These are phyloP conservation scores for Populus tomentosa DNA, from an alignment of 441 rosid species.

Conservation along the genomic window DNA sequence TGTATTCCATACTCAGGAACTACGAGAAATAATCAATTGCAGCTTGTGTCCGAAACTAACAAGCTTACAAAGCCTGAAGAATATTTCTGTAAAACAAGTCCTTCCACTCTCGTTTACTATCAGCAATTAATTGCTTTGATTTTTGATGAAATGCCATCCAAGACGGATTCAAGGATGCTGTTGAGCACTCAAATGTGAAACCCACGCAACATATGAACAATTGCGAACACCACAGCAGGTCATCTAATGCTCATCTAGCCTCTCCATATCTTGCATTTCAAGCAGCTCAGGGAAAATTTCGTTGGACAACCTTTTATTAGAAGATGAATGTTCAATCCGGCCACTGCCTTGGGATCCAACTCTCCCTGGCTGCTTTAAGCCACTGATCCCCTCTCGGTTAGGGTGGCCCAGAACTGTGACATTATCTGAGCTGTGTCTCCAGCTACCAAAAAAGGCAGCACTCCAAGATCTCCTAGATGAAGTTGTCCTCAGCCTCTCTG, in stretches of 20 bases:
- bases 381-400: constrained; percentile 17
- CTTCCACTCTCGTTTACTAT: background rate
- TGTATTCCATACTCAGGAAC: constrained; percentile 2
- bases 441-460: constrained; percentile 75
- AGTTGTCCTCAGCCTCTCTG: constrained; percentile 62
- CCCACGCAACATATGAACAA: background rate
- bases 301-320: constrained; percentile 55
- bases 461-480: constrained; percentile 91
- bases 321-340: constrained; percentile 52
- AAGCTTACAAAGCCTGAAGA: constrained; percentile 17
- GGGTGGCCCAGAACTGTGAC: constrained; percentile 20
- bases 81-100: background rate
- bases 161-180: too few species aligned
- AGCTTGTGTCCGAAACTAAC: constrained; percentile 19
- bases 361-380: constrained; percentile 58
- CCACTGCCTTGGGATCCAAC: constrained; percentile 60
- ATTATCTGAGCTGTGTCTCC: constrained; percentile 73
- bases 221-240: background rate
- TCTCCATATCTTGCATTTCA: constrained; percentile 41
- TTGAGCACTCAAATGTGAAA: too few species aligned
- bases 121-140: too few species aligned
- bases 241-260: constrained; percentile 30
- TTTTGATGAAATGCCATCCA: too few species aligned
- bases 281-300: constrained; percentile 82
- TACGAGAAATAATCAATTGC: constrained; percentile 11